Conservation (phyloP, 306 rosid genomes). For the Pyrus betulifolia region DNA sequence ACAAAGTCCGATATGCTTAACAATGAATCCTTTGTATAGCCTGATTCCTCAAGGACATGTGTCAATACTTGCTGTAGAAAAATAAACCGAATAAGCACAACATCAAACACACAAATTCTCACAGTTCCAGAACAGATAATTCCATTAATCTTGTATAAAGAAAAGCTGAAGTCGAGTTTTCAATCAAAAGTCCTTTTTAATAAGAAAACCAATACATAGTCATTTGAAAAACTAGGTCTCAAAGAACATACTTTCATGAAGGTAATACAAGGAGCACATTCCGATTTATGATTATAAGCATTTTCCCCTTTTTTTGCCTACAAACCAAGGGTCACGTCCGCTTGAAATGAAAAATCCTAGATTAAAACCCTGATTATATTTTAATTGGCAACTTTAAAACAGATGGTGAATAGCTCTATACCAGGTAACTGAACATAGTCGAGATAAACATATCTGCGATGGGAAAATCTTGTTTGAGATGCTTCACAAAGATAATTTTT, state of each 20-base stretch:
- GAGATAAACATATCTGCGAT: background rate
- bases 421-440: background rate
- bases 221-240: background rate
- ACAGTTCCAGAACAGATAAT: background rate
- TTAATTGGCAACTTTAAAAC: background rate
- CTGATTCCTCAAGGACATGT: constrained; percentile 75
- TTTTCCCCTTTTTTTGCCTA: background rate
- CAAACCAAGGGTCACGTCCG: background rate
- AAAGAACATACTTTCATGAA: background rate
- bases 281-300: background rate
- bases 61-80: constrained; percentile 53
- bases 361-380: background rate
- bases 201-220: background rate
- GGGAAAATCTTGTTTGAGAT: background rate
- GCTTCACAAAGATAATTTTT: background rate
- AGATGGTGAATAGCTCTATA: background rate
- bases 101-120: background rate
- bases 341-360: background rate
- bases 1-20: constrained; percentile 56
- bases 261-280: background rate
- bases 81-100: background rate
- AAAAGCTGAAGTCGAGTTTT: background rate
- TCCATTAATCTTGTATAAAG: background rate
- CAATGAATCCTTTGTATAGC: constrained; percentile 51
- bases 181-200: background rate